phyloP scores from a whole-genome alignment of 768 basidiomycete genomes.

The Tylopilus plumbeoviolaceoides region DNA sequence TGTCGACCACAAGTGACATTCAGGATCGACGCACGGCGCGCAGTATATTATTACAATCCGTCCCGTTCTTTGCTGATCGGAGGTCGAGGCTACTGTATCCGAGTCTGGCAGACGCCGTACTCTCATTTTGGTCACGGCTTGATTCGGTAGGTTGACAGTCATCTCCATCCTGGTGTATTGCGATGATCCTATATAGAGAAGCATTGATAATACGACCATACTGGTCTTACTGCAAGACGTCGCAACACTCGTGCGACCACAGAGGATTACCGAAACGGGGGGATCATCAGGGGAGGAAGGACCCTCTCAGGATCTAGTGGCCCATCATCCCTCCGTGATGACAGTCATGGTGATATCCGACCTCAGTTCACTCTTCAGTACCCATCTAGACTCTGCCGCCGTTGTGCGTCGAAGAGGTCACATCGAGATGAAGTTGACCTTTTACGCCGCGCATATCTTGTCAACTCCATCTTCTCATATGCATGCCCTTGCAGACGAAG shows the following conservation, averaged over 20 bases:
- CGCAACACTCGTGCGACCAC: constrained; percentile 48
- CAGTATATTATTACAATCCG: constrained; percentile 44
- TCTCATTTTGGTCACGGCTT: constrained; percentile 64
- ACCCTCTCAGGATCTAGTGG: background rate
- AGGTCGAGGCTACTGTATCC: constrained; percentile 52
- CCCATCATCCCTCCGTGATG: constrained; percentile 13
- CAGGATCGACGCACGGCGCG: constrained; percentile 46
- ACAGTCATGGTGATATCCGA: constrained; percentile 28
- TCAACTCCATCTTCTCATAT: constrained; percentile 44
- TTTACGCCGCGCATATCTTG: constrained; percentile 63
- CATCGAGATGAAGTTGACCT: constrained; percentile 57
- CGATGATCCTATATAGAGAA: constrained; percentile 27
- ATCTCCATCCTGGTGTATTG: background rate
- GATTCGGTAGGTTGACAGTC: constrained; percentile 29
- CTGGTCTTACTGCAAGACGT: constrained; percentile 55
- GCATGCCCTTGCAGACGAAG: constrained; percentile 40
- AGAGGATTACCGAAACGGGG: constrained; percentile 18
- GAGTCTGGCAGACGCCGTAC: constrained; percentile 49
- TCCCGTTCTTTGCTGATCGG: constrained; percentile 63
- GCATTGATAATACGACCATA: constrained; percentile 40
- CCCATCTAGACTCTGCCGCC: background rate
- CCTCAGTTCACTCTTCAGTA: constrained; percentile 19
- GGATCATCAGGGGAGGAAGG: background rate
- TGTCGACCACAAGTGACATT: constrained; percentile 40
- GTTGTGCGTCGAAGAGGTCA: constrained; percentile 25